Evolutionary conservation across 208 protist species (phyloP).

Genomic region (Acanthamoeba lenticulata): DNA sequence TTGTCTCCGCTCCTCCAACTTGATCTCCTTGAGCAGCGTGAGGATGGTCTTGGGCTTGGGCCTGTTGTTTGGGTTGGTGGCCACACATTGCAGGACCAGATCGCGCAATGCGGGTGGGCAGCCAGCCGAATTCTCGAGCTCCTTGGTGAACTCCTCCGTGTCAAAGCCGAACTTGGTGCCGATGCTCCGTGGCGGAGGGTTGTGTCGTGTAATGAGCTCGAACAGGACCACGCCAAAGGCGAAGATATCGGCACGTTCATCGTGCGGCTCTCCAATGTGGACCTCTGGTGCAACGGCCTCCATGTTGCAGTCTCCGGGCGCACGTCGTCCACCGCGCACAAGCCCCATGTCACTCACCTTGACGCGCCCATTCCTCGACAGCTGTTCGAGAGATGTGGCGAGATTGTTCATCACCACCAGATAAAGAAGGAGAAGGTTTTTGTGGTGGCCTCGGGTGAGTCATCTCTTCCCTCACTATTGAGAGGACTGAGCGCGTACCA

Average conservation of each 20-base stretch:
- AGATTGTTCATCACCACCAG: neutral
- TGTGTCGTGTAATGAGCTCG: conserved; percentile 18
- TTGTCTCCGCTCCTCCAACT: neutral
- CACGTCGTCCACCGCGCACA: neutral
- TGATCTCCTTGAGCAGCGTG: conserved; percentile 43
- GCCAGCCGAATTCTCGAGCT: neutral
- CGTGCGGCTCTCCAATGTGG: conserved; percentile 5
- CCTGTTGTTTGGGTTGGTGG: neutral
- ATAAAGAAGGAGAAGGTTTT: neutral
- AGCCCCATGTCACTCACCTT: conserved; percentile 52
- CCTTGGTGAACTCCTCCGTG: neutral
- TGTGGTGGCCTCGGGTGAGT: too few relatives aligned
- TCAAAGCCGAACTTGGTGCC: conserved; percentile 62
- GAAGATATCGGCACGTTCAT: conserved; percentile 58
- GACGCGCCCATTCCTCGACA: neutral
- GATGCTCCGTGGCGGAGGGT: neutral
- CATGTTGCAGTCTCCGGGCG: neutral
- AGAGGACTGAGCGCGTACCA: too few relatives aligned
- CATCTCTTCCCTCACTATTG: too few relatives aligned
- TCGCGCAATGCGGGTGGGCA: neutral
- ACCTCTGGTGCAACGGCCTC: conserved; percentile 44
- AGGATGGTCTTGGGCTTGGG: conserved; percentile 19
- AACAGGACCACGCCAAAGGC: conserved; percentile 37
- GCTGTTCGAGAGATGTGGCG: neutral
- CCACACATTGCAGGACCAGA: conserved; percentile 6